These are phyloP conservation scores for Fermentozyma sake DNA, from an alignment of 1,139 yeast genomes.

Conservation along the genomic window DNA sequence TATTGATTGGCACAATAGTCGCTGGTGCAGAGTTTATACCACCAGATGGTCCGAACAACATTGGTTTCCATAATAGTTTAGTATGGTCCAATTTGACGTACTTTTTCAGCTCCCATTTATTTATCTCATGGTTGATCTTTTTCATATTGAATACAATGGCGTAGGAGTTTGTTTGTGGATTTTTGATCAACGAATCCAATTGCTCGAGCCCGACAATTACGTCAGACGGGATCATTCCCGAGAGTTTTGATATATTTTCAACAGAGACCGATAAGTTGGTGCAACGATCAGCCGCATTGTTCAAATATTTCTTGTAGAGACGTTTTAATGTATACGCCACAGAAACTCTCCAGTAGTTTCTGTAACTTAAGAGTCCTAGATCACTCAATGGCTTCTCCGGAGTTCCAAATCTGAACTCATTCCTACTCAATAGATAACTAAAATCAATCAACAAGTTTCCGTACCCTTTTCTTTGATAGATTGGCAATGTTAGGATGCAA, in stretches of 20 bases:
- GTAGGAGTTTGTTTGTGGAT: constrained; percentile 40
- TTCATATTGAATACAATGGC: constrained; percentile 51
- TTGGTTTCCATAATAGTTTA: constrained; percentile 71
- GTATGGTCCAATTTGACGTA: constrained; percentile 50
- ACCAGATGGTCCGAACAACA: constrained; percentile 79
- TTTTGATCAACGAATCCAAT: constrained; percentile 54
- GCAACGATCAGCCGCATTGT: not conserved
- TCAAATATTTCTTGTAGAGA: constrained; percentile 23
- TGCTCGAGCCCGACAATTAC: constrained; percentile 84
- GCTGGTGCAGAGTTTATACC: constrained; percentile 64
- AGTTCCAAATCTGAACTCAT: constrained; percentile 79
- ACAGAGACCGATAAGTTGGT: constrained; percentile 37
- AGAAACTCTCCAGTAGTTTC: constrained; percentile 79
- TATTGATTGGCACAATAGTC: constrained; percentile 18
- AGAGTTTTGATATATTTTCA: constrained; percentile 55
- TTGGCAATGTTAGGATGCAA: constrained; percentile 86
- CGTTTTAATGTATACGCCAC: constrained; percentile 43
- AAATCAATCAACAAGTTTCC: constrained; percentile 88
- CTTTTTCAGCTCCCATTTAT: constrained; percentile 52
- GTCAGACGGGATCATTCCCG: constrained; percentile 88
- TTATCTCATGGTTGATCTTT: constrained; percentile 40
- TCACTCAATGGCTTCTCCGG: constrained; percentile 94
- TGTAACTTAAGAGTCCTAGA: constrained; percentile 77
- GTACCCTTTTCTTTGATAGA: constrained; percentile 82
- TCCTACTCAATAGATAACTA: constrained; percentile 71